Percentiles rank a stretch among this genome's conserved stretches.
Evolutionary conservation across 495 filamentous ascomycete species (phyloP).

Genomic region (Penicillium paradoxum): DNA sequence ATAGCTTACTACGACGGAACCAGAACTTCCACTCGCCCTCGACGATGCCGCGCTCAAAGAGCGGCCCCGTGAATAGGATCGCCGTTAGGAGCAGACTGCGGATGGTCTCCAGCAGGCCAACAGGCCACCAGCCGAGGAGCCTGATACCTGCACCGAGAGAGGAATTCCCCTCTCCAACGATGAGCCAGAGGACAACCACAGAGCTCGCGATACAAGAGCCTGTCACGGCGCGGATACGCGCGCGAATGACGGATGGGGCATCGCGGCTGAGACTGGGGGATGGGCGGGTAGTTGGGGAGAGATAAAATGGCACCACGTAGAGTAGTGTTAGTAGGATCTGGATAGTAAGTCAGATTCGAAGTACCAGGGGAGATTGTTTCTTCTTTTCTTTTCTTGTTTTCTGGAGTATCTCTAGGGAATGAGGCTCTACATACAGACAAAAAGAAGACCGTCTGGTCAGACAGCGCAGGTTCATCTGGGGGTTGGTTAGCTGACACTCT

Average conservation of each 20-base stretch:
- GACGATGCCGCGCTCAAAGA: constrained; percentile 69
- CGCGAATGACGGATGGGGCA: constrained; percentile 82
- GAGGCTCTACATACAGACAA: constrained; percentile 48
- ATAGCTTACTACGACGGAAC: constrained; percentile 41
- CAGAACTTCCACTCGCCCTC: constrained; percentile 67
- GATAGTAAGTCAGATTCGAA: constrained; percentile 4
- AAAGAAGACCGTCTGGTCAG: constrained; percentile 41
- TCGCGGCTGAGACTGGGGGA: constrained; percentile 79
- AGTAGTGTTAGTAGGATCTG: constrained; percentile 71
- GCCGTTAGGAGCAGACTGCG: constrained; percentile 60
- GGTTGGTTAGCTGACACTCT: constrained; percentile 11
- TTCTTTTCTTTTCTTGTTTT: background rate
- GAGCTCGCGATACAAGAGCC: constrained; percentile 61
- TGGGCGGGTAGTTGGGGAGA: constrained; percentile 71
- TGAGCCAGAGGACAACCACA: constrained; percentile 55
- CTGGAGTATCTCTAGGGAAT: background rate
- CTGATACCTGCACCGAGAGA: constrained; percentile 52
- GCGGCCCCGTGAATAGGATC: constrained; percentile 77
- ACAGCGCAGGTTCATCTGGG: constrained; percentile 45
- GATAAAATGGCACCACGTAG: constrained; percentile 91
- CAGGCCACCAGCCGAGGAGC: constrained; percentile 70
- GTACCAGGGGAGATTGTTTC: background rate
- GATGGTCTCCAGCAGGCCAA: constrained; percentile 55
- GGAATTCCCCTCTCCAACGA: constrained; percentile 42
- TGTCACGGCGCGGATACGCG: constrained; percentile 74